phyloP scores from a whole-genome alignment of 768 basidiomycete species.

The Tulasnella calospora region DNA sequence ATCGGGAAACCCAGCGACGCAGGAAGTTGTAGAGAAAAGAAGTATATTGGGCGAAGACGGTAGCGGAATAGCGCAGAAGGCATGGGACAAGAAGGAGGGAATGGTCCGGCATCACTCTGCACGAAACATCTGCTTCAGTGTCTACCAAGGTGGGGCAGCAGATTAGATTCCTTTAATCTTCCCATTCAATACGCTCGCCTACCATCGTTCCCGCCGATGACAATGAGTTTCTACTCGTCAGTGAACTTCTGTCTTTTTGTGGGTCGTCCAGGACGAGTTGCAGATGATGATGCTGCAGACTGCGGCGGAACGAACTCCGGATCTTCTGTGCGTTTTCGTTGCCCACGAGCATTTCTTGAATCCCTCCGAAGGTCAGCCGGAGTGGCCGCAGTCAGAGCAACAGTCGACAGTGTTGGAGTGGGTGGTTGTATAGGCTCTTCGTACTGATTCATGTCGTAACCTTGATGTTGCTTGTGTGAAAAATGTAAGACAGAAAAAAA shows the following conservation, averaged over 20 bases:
- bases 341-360: conserved; percentile 2
- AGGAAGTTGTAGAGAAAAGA: not conserved
- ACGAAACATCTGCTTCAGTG: too few relatives aligned
- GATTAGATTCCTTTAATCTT: not conserved
- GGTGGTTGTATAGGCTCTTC: conserved; percentile 18
- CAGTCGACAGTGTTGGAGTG: conserved; percentile 19
- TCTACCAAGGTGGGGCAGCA: not conserved
- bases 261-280: conserved; percentile 15
- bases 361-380: conserved; percentile 10
- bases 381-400: conserved; percentile 9
- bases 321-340: conserved; percentile 24
- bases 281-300: not conserved
- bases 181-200: not conserved
- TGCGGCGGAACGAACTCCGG: conserved; percentile 21
- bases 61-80: not conserved
- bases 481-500: not conserved
- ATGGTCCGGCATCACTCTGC: not conserved
- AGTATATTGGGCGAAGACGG: not conserved
- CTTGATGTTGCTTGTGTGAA: not conserved
- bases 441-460: conserved; percentile 13
- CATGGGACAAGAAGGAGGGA: not conserved
- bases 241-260: conserved; percentile 18
- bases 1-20: not conserved
- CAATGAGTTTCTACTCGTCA: not conserved
- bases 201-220: not conserved